These are phyloP conservation scores for Verticillium klebahnii DNA, from an alignment of 2,329 filamentous ascomycete species.

Conservation along the genomic window DNA sequence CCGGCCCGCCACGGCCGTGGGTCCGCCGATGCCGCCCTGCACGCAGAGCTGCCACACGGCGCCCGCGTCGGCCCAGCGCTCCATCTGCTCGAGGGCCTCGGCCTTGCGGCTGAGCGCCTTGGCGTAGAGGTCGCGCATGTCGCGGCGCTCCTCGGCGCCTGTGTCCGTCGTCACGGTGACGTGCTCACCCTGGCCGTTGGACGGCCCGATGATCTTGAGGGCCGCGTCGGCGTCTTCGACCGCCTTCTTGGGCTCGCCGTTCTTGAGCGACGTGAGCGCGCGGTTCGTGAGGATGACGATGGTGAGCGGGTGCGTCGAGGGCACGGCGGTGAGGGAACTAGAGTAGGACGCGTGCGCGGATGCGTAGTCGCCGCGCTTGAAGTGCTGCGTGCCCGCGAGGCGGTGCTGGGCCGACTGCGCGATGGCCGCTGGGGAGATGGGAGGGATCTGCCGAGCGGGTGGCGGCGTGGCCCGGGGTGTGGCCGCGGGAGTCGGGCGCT, in stretches of 20 bases:
- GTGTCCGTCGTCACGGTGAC: conserved; percentile 60
- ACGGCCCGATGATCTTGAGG: conserved; percentile 72
- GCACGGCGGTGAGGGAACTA: conserved; percentile 69
- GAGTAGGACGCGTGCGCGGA: conserved; percentile 81
- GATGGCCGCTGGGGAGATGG: conserved; percentile 64
- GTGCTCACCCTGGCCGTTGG: conserved; percentile 73
- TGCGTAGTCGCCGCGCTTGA: conserved; percentile 91
- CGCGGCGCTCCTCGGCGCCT: conserved; percentile 60
- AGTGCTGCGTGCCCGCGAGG: conserved; percentile 77
- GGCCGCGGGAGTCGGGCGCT: conserved; percentile 25
- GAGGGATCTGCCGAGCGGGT: conserved; percentile 57
- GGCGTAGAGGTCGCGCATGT: conserved; percentile 89
- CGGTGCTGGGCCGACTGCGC: conserved; percentile 75
- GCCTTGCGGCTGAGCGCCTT: conserved; percentile 94
- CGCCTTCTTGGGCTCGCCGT: conserved; percentile 83
- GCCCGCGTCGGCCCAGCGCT: conserved; percentile 84
- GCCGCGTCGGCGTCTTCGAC: conserved; percentile 80
- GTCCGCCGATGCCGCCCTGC: conserved; percentile 79
- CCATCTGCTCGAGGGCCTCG: conserved; percentile 91
- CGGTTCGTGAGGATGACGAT: conserved; percentile 92
- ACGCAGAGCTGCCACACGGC: conserved; percentile 78
- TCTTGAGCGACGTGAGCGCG: conserved; percentile 84
- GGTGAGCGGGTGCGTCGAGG: conserved; percentile 72
- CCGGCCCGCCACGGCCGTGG: conserved; percentile 77
- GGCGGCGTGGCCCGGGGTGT: conserved; percentile 37